Base-by-base conservation (phyloP, 306 rosid genomes). In the Inga leiocalycina region DNA sequence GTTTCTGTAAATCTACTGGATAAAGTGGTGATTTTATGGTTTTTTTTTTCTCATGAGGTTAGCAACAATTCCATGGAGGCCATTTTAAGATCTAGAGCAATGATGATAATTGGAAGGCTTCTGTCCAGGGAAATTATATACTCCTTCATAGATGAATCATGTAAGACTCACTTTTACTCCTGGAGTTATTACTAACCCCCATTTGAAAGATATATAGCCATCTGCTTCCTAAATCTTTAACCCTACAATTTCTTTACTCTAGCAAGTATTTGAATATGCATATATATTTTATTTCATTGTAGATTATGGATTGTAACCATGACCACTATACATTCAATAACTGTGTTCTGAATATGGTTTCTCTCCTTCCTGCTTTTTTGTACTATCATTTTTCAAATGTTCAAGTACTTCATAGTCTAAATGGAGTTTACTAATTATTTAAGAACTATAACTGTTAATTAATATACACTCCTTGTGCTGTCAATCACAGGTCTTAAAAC, bases 91-190 rank as follows among this genome's bases (percentile, higher is more conserved):
- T 89, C 97, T 41, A 89, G 99, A 82, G 94, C 98, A 39, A 89
- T 93, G 87, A 88, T 90, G 91, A 94, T 92, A 81, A 83, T 88
- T 71, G 98, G 98, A 92, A 90, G 98, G 89, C 88, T 96, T 71
- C 83, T 96, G 79, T 89, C 91, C 5, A 91, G 88, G 84, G 97
- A 90, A 82, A 87, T 73, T 81, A 77, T 54, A 34, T 86, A 77
- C 84, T 84, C 88, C 57, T 85, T 87, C 75, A 82, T 83, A 70
- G 95, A 94, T 80, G 97, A 92, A 90, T 79, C 88, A 44, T 82
- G 99, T 96, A 91, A 84, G 96, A 41, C 81, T 84, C 72, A 66
- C 75, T 85, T 72, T 34, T 72, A 68, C 48, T n/a, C 37, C 71
- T 73, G 44, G 41, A 9, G 49, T 77, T 71, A 19, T 41, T 76